Base-by-base conservation (phyloP, 306 rosid genomes). In the Vigna hirtella region DNA sequence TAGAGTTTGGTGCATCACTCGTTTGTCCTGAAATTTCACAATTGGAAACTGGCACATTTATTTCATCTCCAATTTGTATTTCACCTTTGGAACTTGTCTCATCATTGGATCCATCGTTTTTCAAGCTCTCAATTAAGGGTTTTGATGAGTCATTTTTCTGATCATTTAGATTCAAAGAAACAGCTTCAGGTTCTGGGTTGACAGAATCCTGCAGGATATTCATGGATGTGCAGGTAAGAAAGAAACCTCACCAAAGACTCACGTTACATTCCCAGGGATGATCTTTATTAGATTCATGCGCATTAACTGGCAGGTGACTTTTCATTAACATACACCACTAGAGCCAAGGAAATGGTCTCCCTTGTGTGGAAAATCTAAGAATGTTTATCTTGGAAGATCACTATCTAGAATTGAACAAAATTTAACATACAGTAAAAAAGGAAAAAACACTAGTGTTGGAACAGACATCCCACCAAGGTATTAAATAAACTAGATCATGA, bases 131-230 rank as follows among this genome's bases (percentile, higher is more conserved):
- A 3, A 73, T 61, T 47, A 77, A 70, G 3, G 71, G 55, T 55
- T 82, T 75, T 34, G 74, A 64, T 52, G 77, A 24, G 40, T 71
- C 81, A 13, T 74, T 75, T 43, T 72, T 73, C 28, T 65, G 70
- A 70, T 76, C 76, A 71, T 64, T 86, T 65, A 0, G 24, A 16
- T 62, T 62, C 45, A 32, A 32, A 16, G 68, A 15, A 32, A 32
- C 47, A 32, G 13, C 45, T 34, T 80, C 86, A 38, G 80, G 74
- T 76, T 76, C 83, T 2, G 70, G 49, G 82, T 73, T 86, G 70
- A 66, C 51, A 82, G 81, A 51, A 49, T 63, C 85, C 97, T 93
- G 88, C 77, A 86, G 16, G 53, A 72, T 17, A 70, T 47, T 63
- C 53, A 13, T 48, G 59, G 49, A 57, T 67, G 10, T 42, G 47